Evolutionary conservation across 352 stramenopile genomes (phyloP).

Genomic region (Poterioochromonas sp.): DNA sequence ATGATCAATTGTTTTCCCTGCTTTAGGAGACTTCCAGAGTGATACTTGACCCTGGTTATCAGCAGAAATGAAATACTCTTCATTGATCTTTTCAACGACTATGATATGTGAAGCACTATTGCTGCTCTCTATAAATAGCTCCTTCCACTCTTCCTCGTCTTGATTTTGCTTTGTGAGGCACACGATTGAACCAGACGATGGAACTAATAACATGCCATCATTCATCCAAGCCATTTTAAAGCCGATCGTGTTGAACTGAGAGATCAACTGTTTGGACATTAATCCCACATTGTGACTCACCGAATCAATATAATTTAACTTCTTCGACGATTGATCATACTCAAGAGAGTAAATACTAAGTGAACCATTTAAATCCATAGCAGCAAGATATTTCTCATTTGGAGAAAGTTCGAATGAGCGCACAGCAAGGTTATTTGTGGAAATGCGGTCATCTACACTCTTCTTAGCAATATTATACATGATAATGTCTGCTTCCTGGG

Average conservation of each 20-base stretch:
- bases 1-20: too few relatives aligned
- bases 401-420: not conserved
- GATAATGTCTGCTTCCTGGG: not conserved
- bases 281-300: not conserved
- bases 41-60: too few relatives aligned
- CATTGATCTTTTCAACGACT: too few relatives aligned
- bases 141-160: too few relatives aligned
- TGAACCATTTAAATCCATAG: not conserved
- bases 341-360: not conserved
- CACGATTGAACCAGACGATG: too few relatives aligned
- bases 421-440: not conserved
- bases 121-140: too few relatives aligned
- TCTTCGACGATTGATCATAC: not conserved
- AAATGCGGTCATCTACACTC: not conserved
- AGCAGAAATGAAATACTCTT: too few relatives aligned
- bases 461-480: not conserved
- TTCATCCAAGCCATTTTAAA: not conserved
- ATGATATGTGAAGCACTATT: too few relatives aligned
- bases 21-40: too few relatives aligned
- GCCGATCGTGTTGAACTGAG: not conserved
- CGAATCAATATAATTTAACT: not conserved
- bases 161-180: too few relatives aligned
- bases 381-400: not conserved
- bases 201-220: too few relatives aligned
- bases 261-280: not conserved